Conservation (phyloP, 768 basidiomycete species). For the Auriscalpium orientale region DNA sequence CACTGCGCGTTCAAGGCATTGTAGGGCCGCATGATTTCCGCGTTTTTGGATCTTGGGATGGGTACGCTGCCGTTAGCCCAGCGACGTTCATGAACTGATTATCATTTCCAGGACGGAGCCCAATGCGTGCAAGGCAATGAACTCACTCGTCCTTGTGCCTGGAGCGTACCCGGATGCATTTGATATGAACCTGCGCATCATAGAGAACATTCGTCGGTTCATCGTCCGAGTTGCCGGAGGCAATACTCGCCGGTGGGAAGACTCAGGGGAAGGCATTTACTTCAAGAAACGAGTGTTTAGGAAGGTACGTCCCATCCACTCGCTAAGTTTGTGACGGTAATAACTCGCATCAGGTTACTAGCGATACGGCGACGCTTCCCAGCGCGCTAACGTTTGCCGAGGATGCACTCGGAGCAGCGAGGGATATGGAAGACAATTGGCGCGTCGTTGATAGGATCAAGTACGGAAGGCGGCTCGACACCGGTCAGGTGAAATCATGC, state of each 20-base stretch:
- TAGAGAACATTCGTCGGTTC: too few relatives aligned
- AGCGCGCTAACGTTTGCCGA: neutral
- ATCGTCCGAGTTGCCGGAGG: neutral
- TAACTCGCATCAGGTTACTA: neutral
- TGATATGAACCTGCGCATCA: neutral
- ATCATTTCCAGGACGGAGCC: neutral
- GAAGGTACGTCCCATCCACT: neutral
- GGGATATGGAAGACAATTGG: neutral
- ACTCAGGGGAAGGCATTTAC: neutral
- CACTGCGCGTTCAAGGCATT: too few relatives aligned
- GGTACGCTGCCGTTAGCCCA: neutral
- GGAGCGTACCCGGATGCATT: neutral
- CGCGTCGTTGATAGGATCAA: neutral
- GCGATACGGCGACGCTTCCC: neutral
- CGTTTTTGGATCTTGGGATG: neutral
- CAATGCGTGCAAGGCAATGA: neutral
- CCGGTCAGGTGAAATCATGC: neutral
- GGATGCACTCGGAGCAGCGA: neutral
- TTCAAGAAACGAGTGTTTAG: neutral
- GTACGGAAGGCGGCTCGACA: neutral
- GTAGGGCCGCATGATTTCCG: too few relatives aligned
- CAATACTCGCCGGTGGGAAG: neutral
- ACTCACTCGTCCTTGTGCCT: neutral
- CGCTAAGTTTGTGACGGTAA: neutral
- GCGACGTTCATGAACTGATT: neutral